A percentile compares a stretch with the other conserved stretches of the same genome.
Evolutionary conservation across 495 filamentous ascomycete species (phyloP).

Genomic region (Amphirosellinia nigrospora): DNA sequence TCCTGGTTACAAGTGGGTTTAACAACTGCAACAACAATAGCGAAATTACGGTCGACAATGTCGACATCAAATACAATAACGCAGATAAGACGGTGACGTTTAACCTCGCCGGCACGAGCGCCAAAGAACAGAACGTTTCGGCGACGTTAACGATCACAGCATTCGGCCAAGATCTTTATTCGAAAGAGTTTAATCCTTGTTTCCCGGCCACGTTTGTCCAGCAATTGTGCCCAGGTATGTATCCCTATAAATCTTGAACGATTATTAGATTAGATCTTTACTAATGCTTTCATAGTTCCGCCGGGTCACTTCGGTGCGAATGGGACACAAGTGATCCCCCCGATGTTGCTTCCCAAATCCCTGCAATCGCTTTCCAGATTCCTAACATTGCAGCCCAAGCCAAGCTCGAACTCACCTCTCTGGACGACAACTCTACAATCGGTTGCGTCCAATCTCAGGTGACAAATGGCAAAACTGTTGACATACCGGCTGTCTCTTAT

Average conservation of each 20-base stretch:
- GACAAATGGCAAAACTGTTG: constrained; percentile 83
- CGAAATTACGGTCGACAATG: constrained; percentile 71
- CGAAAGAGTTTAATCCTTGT: constrained; percentile 84
- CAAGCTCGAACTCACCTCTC: constrained; percentile 72
- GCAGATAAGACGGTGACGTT: constrained; percentile 74
- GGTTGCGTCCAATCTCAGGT: constrained; percentile 86
- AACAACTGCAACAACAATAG: constrained; percentile 71
- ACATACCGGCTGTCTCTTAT: constrained; percentile 78
- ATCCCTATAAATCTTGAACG: constrained; percentile 8
- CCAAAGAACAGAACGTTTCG: constrained; percentile 77
- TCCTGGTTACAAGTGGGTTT: constrained; percentile 82
- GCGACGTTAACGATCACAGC: constrained; percentile 80
- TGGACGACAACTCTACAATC: constrained; percentile 64
- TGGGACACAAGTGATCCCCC: constrained; percentile 73
- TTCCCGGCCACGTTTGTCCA: constrained; percentile 65
- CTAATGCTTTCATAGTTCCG: constrained; percentile 65
- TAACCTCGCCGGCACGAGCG: constrained; percentile 81
- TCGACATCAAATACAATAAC: constrained; percentile 81
- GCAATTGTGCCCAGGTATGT: constrained; percentile 81
- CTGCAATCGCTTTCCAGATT: constrained; percentile 86
- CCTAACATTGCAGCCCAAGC: constrained; percentile 91
- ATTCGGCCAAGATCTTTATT: constrained; percentile 84
- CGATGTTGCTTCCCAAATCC: constrained; percentile 74
- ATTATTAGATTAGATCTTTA: constrained; percentile 11
- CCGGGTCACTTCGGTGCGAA: constrained; percentile 72